A percentile compares a stretch with the other conserved stretches of the same genome.
phyloP scores from a whole-genome alignment of 257 asterid species.

The Anisodus tanguticus region DNA sequence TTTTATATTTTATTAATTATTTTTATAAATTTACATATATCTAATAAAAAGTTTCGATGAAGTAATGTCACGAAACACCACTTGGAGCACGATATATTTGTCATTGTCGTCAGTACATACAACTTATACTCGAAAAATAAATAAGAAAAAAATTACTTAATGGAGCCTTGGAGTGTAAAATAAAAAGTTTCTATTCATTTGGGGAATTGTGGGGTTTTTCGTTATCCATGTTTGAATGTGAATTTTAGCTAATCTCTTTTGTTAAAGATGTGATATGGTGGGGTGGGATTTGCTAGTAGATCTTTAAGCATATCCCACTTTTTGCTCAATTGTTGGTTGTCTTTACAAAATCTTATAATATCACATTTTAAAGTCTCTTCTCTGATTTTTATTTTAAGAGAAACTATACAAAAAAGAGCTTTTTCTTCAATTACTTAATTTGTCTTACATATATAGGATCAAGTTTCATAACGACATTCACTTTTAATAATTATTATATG shows the following conservation, averaged over 20 bases:
- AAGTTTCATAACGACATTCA: background rate
- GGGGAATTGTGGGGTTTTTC: background rate
- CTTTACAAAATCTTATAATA: conserved; percentile 28
- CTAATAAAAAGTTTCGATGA: too few relatives aligned
- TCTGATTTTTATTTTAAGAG: background rate
- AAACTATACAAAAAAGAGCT: background rate
- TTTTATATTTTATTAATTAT: too few relatives aligned
- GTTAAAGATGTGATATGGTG: conserved; percentile 22
- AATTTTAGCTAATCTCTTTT: conserved; percentile 18
- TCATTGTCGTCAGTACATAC: background rate
- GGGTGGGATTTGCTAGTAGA: conserved; percentile 33
- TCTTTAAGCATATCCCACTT: conserved; percentile 34
- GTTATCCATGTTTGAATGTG: background rate
- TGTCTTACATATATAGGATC: background rate
- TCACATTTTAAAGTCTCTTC: conserved; percentile 27
- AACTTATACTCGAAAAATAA: background rate
- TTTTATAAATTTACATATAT: too few relatives aligned
- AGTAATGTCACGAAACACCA: too few relatives aligned
- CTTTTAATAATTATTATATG: background rate
- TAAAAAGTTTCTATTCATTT: conserved; percentile 25
- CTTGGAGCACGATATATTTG: too few relatives aligned
- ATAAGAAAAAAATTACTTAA: background rate
- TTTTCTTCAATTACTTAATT: conserved; percentile 8
- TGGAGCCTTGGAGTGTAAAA: background rate
- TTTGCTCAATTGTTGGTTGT: conserved; percentile 30